A percentile compares a stretch with the other conserved stretches of the same genome.
These are phyloP conservation scores for Pseudocercospora crystallina DNA, from an alignment of 2,329 filamentous ascomycete species.

Conservation along the genomic window DNA sequence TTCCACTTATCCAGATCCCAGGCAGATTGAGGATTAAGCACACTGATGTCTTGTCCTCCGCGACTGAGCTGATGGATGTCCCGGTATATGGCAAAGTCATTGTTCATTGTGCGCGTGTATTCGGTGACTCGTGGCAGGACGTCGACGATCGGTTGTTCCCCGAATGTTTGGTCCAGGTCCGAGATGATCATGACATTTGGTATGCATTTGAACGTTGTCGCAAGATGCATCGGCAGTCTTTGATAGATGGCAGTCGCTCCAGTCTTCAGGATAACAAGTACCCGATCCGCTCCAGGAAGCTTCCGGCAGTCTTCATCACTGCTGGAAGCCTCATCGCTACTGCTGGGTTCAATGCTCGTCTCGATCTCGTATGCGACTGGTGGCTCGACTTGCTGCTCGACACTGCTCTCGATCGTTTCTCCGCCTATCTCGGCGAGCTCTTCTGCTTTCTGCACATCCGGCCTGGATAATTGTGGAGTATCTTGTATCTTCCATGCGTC, in stretches of 20 bases:
- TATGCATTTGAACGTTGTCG: constrained; percentile 55
- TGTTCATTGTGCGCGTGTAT: constrained; percentile 28
- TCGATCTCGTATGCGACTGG: no score
- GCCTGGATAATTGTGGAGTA: no score
- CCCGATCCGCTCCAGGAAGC: constrained; percentile 43
- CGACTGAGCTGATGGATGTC: constrained; percentile 31
- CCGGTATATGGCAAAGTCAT: constrained; percentile 36
- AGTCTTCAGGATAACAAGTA: constrained; percentile 60
- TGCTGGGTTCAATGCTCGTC: no score
- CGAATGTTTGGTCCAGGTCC: constrained; percentile 49
- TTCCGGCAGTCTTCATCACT: constrained; percentile 17
- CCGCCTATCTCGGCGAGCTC: no score
- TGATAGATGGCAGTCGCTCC: constrained; percentile 58
- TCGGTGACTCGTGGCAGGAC: constrained; percentile 30
- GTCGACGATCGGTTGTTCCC: constrained; percentile 39
- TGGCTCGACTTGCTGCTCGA: no score
- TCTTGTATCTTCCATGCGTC: no score
- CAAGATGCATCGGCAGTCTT: constrained; percentile 58
- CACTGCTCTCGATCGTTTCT: no score
- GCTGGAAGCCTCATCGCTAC: no score
- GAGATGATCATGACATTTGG: constrained; percentile 49
- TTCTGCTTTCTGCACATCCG: no score
- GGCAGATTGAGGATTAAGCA: constrained; percentile 37
- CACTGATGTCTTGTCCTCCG: constrained; percentile 32
- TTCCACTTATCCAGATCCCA: constrained; percentile 60